phyloP scores from a whole-genome alignment of 2,329 filamentous ascomycete genomes.

The Fonsecaea pugnacius region DNA sequence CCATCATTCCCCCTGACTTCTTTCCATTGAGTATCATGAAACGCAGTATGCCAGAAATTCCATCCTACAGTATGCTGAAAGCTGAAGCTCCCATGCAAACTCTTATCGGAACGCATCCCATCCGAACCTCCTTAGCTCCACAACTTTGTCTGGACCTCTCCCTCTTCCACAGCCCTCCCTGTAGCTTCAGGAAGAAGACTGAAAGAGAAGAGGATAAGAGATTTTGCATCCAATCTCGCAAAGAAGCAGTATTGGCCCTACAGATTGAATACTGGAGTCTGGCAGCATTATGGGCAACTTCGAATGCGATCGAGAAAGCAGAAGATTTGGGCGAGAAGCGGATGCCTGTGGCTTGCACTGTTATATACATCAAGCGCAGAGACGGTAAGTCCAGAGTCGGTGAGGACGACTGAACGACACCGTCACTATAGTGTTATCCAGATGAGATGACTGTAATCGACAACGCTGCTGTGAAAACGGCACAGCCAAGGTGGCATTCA shows the following conservation, averaged over 20 bases:
- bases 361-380: background rate
- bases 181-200: constrained; percentile 5
- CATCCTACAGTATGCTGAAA: constrained; percentile 13
- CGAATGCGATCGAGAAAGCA: background rate
- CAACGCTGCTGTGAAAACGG: background rate
- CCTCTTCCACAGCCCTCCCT: background rate
- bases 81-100: constrained; percentile 2
- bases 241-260: background rate
- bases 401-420: background rate
- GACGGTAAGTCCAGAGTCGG: background rate
- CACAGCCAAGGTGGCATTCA: background rate
- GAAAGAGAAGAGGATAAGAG: background rate
- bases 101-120: constrained; percentile 20
- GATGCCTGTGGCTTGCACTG: background rate
- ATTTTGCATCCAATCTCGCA: background rate
- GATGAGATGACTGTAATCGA: background rate
- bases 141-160: constrained; percentile 19
- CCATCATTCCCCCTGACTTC: constrained; percentile 17
- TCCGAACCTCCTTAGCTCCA: constrained; percentile 25
- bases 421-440: background rate
- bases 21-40: constrained; percentile 19
- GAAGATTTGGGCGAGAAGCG: background rate
- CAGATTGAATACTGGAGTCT: background rate
- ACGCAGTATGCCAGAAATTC: constrained; percentile 25
- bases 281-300: background rate